A percentile compares a stretch with the other conserved stretches of the same genome.
Conservation (phyloP, 1,284 basidiomycete genomes). For the Phylloporus gajari region DNA sequence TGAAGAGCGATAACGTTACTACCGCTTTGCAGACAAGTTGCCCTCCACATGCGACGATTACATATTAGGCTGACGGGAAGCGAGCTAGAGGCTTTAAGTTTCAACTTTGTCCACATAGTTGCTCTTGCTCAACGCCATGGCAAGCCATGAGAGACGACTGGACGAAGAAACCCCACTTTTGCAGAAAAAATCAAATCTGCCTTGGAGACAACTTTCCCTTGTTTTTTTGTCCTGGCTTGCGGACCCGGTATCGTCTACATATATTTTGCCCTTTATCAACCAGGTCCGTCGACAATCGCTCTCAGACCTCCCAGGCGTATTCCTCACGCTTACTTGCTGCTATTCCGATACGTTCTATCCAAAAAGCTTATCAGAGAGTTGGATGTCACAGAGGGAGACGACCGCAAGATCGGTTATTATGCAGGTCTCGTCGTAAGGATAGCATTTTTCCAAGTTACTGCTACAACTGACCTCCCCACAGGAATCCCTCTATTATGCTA, state of each 20-base stretch:
- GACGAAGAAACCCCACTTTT: conserved; percentile 6
- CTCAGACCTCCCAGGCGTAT: background rate
- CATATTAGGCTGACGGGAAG: too few species aligned
- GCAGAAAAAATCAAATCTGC: background rate
- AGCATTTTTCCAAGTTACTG: background rate
- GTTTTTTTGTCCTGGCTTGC: background rate
- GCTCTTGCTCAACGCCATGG: background rate
- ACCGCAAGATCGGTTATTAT: conserved; percentile 10
- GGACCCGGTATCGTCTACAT: background rate
- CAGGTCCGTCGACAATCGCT: background rate
- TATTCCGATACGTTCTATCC: background rate
- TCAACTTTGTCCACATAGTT: too few species aligned
- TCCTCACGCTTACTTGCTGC: background rate
- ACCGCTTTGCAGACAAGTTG: too few species aligned
- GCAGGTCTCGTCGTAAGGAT: background rate
- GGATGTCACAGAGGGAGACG: background rate
- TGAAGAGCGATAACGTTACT: too few species aligned
- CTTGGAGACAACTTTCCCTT: background rate
- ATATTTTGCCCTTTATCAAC: conserved; percentile 8
- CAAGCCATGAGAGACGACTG: background rate
- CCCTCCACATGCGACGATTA: too few species aligned
- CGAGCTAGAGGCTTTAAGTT: too few species aligned
- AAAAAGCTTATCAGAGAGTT: conserved; percentile 3
- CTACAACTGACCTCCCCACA: background rate
- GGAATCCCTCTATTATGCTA: conserved; percentile 5